Evolutionary conservation across 129 eudicot species (phyloP).

Genomic region (Gnaphalium uliginosum): DNA sequence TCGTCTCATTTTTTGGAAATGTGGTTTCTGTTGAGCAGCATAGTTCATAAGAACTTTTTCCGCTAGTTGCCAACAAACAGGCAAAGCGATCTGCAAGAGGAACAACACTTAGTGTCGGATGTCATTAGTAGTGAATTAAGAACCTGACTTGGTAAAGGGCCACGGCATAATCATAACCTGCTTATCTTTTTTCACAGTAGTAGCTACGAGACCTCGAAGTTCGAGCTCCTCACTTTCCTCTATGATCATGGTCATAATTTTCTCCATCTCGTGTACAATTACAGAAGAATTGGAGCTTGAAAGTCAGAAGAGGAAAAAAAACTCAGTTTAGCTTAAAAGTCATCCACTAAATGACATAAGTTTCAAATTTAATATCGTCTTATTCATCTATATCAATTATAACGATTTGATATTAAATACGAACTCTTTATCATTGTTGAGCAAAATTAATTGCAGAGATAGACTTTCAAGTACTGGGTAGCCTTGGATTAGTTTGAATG

Average conservation of each 20-base stretch:
- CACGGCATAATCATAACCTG: conserved; percentile 26
- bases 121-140: neutral
- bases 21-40: conserved; percentile 29
- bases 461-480: too few relatives aligned
- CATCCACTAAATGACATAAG: neutral
- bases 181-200: conserved; percentile 35
- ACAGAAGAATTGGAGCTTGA: conserved; percentile 34
- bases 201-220: conserved; percentile 36
- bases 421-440: too few relatives aligned
- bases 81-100: conserved; percentile 33
- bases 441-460: too few relatives aligned
- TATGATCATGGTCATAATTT: conserved; percentile 45
- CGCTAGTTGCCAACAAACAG: conserved; percentile 41
- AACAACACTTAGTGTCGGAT: neutral
- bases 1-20: conserved; percentile 18
- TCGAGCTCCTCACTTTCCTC: conserved; percentile 41
- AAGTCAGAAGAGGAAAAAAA: neutral
- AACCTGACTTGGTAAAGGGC: neutral
- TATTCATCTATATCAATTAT: neutral
- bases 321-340: neutral
- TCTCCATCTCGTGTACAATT: conserved; percentile 41
- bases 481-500: too few relatives aligned
- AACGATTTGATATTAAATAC: too few relatives aligned
- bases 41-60: conserved; percentile 36
- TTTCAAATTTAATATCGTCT: neutral